These are phyloP conservation scores for Datura wrightii DNA, from an alignment of 257 asterid genomes.

Conservation along the genomic window DNA sequence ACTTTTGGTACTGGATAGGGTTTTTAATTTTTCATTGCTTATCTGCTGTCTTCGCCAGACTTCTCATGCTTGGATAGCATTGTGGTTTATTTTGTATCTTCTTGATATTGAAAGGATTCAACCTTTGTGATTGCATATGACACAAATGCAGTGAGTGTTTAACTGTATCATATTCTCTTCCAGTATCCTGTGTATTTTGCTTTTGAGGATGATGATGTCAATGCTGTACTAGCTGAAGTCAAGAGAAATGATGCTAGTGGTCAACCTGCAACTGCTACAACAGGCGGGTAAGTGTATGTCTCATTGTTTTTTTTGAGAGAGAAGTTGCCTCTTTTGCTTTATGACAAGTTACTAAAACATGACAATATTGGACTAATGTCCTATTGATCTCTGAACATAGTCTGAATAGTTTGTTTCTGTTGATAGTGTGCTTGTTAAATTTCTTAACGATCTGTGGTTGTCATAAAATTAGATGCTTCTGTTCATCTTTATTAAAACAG, in stretches of 20 bases:
- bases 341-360: slow-evolving; percentile 13
- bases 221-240: slow-evolving; percentile 79
- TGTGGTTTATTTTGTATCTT: neutral
- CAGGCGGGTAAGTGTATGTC: slow-evolving; percentile 90
- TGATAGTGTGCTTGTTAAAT: neutral
- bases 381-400: neutral
- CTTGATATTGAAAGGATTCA: neutral
- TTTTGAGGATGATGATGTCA: slow-evolving; percentile 75
- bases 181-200: slow-evolving; percentile 98
- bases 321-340: neutral
- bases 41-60: neutral
- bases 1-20: neutral
- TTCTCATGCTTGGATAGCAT: neutral
- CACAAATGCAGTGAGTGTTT: neutral
- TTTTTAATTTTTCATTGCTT: neutral
- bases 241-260: slow-evolving; percentile 89
- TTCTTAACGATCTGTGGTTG: neutral
- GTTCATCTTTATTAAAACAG: neutral
- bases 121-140: neutral
- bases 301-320: neutral
- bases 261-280: slow-evolving; percentile 94
- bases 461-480: neutral
- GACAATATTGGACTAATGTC: neutral
- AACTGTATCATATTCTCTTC: slow-evolving; percentile 40
- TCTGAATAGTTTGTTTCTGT: neutral